Percentiles rank a stretch among this genome's conserved stretches.
These are phyloP conservation scores for Fonsecaea pugnacius DNA, from an alignment of 2,329 filamentous ascomycete genomes.

Conservation along the genomic window DNA sequence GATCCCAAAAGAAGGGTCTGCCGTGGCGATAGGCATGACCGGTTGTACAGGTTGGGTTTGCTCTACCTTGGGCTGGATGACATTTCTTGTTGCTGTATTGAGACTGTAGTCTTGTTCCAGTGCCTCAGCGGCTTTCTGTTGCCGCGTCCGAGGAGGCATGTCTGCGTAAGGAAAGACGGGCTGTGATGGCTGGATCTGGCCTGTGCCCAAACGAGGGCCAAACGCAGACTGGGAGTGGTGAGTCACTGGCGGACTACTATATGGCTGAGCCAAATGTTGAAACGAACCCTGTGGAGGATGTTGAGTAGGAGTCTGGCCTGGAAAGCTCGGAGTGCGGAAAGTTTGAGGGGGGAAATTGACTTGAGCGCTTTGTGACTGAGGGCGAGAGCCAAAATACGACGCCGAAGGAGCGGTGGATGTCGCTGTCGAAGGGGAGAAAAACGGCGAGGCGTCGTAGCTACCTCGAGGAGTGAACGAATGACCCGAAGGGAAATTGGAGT, in stretches of 20 bases:
- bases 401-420: slow-evolving; percentile 33
- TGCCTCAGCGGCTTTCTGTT: slow-evolving; percentile 41
- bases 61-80: slow-evolving; percentile 20
- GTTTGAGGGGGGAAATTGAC: slow-evolving; percentile 20
- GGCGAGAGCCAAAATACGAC: slow-evolving; percentile 35
- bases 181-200: slow-evolving; percentile 10
- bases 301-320: slow-evolving; percentile 14
- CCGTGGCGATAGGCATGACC: slow-evolving; percentile 20
- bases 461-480: slow-evolving; percentile 43
- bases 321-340: slow-evolving; percentile 26
- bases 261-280: slow-evolving; percentile 38
- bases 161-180: slow-evolving; percentile 39
- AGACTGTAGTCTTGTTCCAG: slow-evolving; percentile 36
- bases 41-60: slow-evolving; percentile 20
- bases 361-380: slow-evolving; percentile 15
- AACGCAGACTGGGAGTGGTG: slow-evolving; percentile 44
- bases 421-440: slow-evolving; percentile 46
- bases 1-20: slow-evolving; percentile 58
- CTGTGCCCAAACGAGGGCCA: slow-evolving; percentile 39
- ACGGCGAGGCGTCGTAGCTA: slow-evolving; percentile 54
- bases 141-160: slow-evolving; percentile 51
- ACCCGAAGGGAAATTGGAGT: slow-evolving; percentile 39
- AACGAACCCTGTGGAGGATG: slow-evolving; percentile 37
- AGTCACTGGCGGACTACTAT: slow-evolving; percentile 28
- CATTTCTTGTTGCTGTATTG: slow-evolving; percentile 15